Evolutionary conservation across 2,329 filamentous ascomycete genomes (phyloP), one percentile per base, ranked within the genome.

Genomic region (Diaporthe capsici): DNA sequence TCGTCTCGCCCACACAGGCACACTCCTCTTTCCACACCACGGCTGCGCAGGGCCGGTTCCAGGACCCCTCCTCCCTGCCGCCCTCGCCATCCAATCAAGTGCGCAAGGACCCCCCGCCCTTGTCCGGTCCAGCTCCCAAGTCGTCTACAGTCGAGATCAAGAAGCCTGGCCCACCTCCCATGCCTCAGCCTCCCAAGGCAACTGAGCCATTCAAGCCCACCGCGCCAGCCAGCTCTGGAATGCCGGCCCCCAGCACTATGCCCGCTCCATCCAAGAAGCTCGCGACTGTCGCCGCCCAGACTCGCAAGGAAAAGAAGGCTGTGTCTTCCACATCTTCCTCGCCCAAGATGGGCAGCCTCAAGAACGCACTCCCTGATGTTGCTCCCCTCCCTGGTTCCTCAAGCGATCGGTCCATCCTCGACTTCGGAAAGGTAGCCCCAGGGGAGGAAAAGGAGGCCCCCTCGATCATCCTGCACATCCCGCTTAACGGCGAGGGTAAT

Each of bases 401-500:
- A 39, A 80, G 83, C 78, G 88, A 88, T 39, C 88, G 90, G 34
- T 92, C 90, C 0, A 92, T 92, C 76, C 87, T 92, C 34, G 90
- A 92, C 77, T 92, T 92, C 80, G 90, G 90, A 78, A 90, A 90
- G 79, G 89, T 86, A 1, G 87, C 88, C 71, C 89, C 89, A 3
- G 91, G 90, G 42, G 89, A 91, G 65, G 91, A 93, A 78, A 83
- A 86, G 3, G 84, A 87, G 75, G 91, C 90, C 3, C 95, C 92
- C 55, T 98, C 92, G 6, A 98, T 99, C 77, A 90, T 97, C 72
- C 89, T 99, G 25, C 92, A 94, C 73, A 93, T 99, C 75, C 92
- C 94, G 0, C 89, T 99, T 53, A 91, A 93, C 7, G 94, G 95
- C 55, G 92, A 94, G 80, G 93, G 91, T 49, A 98, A 98, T 83